Base-by-base conservation (phyloP, 2,329 filamentous ascomycete species). In the Pseudogymnoascus sp. region DNA sequence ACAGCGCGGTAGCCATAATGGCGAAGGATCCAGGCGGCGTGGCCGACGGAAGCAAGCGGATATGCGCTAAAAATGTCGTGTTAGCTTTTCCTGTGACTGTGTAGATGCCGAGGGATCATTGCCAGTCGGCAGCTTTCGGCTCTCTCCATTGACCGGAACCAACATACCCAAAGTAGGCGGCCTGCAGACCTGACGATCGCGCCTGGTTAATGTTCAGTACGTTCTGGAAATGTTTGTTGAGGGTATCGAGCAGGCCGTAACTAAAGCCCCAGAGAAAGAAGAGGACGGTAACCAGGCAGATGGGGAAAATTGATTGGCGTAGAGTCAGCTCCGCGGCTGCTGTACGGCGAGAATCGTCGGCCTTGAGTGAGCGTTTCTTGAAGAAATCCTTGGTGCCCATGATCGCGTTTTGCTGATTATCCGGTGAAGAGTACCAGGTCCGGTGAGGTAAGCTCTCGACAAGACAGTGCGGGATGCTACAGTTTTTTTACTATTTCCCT, bases 21-120 rank as follows among this genome's bases (percentile, higher is more conserved):
- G 38, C 86, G 81, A 6, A 88, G 76, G 67, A 89, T 82, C 84
- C 84, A 88, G 62, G 86, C 86, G n/a, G 88, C 84, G 60, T 78
- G 69, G 64, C 87, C 82, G 65, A 88, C 79, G 64, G 89, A 89
- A 6, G 86, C 86, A 59, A 90, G 78, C 14, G 88, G 88, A 70
- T 90, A 89, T 16, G 84, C 82, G n/a, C 50, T 56, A 10, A n/a
- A 56, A 56, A 19, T 19, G 3, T 6, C 2, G 8, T 12, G 50
- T 56, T 33, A 56, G 28, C n/a, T 16, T 19, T 19, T 56, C 0
- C 26, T n/a, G 6, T 19, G 7, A 5, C 14, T n/a, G 14, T 16
- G 24, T 8, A 16, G 43, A 28, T 26, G n/a, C 28, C 26, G 14
- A 31, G 14, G 10, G n/a, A 31, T 14, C 3, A 50, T 50, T 56